Conservation (phyloP, 1,284 basidiomycete species). For the Hemileia vastatrix region DNA sequence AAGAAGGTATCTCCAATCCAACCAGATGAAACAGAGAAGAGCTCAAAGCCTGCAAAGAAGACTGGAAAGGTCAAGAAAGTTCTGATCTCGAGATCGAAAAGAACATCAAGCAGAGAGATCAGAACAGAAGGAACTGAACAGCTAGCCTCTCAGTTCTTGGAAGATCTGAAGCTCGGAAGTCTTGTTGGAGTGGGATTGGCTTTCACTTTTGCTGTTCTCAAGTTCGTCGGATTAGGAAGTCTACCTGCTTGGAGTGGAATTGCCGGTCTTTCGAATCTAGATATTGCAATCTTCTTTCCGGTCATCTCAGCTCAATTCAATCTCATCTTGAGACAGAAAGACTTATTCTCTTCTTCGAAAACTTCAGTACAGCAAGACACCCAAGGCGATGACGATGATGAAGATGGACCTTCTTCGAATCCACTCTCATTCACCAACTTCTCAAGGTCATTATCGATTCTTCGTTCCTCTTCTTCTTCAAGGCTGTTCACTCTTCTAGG, state of each 20-base stretch:
- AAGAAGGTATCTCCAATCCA: background rate
- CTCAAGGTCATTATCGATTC: background rate
- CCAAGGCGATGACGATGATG: background rate
- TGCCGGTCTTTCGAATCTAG: background rate
- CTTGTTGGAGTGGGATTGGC: background rate
- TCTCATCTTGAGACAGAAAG: background rate
- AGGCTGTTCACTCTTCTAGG: conserved; percentile 22
- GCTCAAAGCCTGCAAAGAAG: background rate
- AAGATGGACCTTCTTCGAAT: background rate
- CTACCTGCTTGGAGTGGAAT: background rate
- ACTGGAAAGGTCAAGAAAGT: background rate
- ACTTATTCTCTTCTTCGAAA: background rate
- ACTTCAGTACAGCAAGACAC: background rate
- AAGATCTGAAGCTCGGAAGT: background rate
- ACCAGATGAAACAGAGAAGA: background rate
- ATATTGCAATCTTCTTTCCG: background rate
- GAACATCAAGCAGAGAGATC: background rate
- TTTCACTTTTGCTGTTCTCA: background rate
- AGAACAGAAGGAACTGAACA: background rate
- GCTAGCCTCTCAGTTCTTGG: background rate
- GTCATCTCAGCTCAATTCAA: background rate
- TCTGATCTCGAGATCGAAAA: background rate
- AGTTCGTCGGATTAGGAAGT: background rate
- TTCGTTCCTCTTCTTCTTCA: background rate
- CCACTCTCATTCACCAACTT: background rate